Base-by-base conservation (phyloP, 352 stramenopile genomes). In the Phytophthora tentaculata region DNA sequence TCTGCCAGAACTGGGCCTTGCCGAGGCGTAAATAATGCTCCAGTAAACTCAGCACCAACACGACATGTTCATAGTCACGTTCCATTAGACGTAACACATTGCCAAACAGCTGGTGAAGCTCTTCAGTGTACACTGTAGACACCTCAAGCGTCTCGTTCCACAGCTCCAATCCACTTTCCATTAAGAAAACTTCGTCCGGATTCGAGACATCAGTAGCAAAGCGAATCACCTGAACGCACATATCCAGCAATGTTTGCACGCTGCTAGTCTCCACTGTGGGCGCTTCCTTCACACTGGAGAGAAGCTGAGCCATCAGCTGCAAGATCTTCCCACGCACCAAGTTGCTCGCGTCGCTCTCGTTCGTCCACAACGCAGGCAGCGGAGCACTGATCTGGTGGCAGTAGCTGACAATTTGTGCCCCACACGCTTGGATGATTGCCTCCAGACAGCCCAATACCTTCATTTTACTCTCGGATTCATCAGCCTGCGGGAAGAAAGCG, bases 261-360 rank as follows among this genome's bases (percentile, higher is more conserved):
- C 75, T 67, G 8, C 59, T 37, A 45, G 57, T 24, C 12, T 69
- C 60, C 13, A 69, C 59, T 14, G 32, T 60, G 6, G 67, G 69
- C 17, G 80, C 67, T 51, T 86, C 77, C 45, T 86, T 88, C 37
- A 92, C 81, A 24, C 73, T 82, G 29, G 61, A 55, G n/a, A 93
- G 63, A 50, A 94, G 67, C 59, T 87, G 86, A 10, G 78, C 59
- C 32, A 96, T 74, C 10, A 95, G 73, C 73, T 91, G 84, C 9
- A 96, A 68, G 51, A 95, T 91, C 70, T 94, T 94, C 2, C 86
- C 79, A 5, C 88, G 86, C 14, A 95, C 82, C 54, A 95, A 72
- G 69, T 94, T 95, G 61, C 86, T 86, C 20, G 84, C 79, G 12
- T 94, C 86, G 57, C 80, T 84, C 28, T 90, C 84, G 20, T 79